Percentiles rank a stretch among this genome's conserved stretches.
These are phyloP conservation scores for Leccinum subtestaceum DNA, from an alignment of 768 basidiomycete genomes.

Conservation along the genomic window DNA sequence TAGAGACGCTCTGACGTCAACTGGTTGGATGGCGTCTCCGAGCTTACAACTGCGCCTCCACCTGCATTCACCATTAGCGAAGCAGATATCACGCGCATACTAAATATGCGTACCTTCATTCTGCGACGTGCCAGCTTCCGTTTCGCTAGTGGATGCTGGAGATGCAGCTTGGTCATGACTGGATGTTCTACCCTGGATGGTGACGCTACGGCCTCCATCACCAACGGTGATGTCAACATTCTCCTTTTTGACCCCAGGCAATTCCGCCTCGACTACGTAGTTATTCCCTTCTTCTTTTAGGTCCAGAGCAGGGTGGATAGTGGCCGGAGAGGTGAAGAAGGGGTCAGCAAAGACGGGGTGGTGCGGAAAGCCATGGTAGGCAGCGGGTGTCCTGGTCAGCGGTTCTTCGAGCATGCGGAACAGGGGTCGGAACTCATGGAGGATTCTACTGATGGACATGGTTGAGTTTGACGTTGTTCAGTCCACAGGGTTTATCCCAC, in stretches of 20 bases:
- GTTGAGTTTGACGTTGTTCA: neutral
- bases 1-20: conserved; percentile 62
- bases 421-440: conserved; percentile 71
- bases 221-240: conserved; percentile 69
- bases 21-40: conserved; percentile 37
- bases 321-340: conserved; percentile 38
- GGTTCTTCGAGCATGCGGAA: conserved; percentile 79
- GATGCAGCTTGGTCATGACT: conserved; percentile 24
- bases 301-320: conserved; percentile 59
- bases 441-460: conserved; percentile 67
- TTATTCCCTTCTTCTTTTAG: conserved; percentile 61
- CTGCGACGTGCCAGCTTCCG: conserved; percentile 1
- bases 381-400: conserved; percentile 37
- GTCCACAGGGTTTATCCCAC: neutral
- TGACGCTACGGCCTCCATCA: conserved; percentile 66
- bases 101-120: conserved; percentile 29
- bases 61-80: neutral
- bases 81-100: neutral
- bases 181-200: conserved; percentile 63
- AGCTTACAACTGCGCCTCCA: conserved; percentile 15
- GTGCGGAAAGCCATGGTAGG: conserved; percentile 24
- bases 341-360: conserved; percentile 50
- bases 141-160: conserved; percentile 17
- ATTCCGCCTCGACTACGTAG: conserved; percentile 71
- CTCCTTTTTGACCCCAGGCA: conserved; percentile 78